Evolutionary conservation across 108 stramenopile genomes (phyloP).

Genomic region (Fistulifera pelliculosa): DNA sequence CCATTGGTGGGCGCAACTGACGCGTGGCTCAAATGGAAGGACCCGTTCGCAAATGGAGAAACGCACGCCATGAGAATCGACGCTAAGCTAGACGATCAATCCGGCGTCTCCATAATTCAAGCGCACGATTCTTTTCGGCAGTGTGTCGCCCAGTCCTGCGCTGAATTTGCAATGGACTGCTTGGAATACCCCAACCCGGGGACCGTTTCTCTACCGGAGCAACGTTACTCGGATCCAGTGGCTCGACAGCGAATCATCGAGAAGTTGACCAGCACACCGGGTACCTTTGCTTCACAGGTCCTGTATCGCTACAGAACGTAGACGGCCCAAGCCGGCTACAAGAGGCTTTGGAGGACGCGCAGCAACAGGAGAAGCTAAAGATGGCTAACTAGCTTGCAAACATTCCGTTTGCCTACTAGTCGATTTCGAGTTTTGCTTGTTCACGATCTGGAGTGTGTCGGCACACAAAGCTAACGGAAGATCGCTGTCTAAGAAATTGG

Average conservation of each 20-base stretch:
- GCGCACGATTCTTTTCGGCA: slow-evolving; percentile 48
- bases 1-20: slow-evolving; percentile 44
- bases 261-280: slow-evolving; percentile 33
- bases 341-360: not conserved
- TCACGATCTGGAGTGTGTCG: too few species aligned
- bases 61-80: slow-evolving; percentile 66
- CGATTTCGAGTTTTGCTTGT: too few species aligned
- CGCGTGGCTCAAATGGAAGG: slow-evolving; percentile 12
- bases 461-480: too few species aligned
- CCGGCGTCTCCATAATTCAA: slow-evolving; percentile 30
- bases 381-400: too few species aligned
- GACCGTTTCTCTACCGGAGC: slow-evolving; percentile 35
- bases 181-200: slow-evolving; percentile 24
- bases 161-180: slow-evolving; percentile 49
- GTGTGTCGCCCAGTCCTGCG: slow-evolving; percentile 55
- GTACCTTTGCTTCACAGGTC: slow-evolving; percentile 45
- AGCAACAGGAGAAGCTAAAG: too few species aligned
- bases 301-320: slow-evolving; percentile 5
- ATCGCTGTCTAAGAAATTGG: too few species aligned
- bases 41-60: slow-evolving; percentile 25
- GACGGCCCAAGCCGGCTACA: slow-evolving; percentile 1
- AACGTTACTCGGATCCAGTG: slow-evolving; percentile 20
- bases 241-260: slow-evolving; percentile 34
- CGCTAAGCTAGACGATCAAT: slow-evolving; percentile 19
- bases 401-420: too few species aligned